These are phyloP conservation scores for Phytophthora europaea DNA, from an alignment of 352 stramenopile species.

Conservation along the genomic window DNA sequence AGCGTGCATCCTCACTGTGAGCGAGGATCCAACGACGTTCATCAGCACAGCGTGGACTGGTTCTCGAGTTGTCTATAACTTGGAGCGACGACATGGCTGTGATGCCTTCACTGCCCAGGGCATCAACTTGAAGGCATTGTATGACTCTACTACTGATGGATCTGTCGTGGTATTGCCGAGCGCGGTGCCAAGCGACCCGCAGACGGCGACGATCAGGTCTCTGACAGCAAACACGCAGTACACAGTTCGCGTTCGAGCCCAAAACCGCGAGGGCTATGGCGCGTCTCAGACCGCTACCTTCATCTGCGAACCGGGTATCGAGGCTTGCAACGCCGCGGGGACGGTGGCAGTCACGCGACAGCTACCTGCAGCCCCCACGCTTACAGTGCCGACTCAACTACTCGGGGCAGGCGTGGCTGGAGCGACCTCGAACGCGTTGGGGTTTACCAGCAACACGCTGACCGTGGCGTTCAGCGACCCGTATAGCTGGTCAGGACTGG, in stretches of 20 bases:
- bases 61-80: constrained; percentile 52
- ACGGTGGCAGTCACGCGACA: constrained; percentile 60
- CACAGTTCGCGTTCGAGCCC: constrained; percentile 81
- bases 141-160: constrained; percentile 55
- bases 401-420: constrained; percentile 26
- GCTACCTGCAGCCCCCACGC: constrained; percentile 54
- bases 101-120: constrained; percentile 55
- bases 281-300: constrained; percentile 70
- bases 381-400: constrained; percentile 69
- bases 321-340: constrained; percentile 66
- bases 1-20: constrained; percentile 63
- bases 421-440: constrained; percentile 54
- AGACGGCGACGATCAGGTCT: constrained; percentile 32
- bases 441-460: constrained; percentile 73
- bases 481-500: constrained; percentile 77
- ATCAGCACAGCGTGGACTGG: constrained; percentile 51
- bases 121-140: constrained; percentile 53
- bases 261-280: constrained; percentile 89
- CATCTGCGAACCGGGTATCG: constrained; percentile 88
- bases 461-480: constrained; percentile 75
- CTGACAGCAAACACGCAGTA: constrained; percentile 74
- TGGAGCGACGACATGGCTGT: constrained; percentile 62
- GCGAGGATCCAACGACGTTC: constrained; percentile 25
- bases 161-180: constrained; percentile 45
- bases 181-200: background rate